Evolutionary conservation across 1,139 yeast species (phyloP).

Genomic region (Kazachstania sp.): DNA sequence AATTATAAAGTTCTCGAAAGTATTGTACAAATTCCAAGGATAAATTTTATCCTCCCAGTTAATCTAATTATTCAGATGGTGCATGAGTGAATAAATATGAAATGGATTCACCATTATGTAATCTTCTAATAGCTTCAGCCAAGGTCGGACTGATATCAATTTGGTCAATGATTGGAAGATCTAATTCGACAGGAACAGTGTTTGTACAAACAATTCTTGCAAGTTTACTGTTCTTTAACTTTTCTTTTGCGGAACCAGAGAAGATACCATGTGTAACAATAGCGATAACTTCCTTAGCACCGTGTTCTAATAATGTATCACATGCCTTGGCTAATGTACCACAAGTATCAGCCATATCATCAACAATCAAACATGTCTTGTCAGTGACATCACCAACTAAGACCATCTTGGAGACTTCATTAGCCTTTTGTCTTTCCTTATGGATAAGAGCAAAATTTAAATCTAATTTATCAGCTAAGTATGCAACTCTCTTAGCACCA

Average conservation of each 20-base stretch:
- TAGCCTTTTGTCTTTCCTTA: constrained; percentile 73
- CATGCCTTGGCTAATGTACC: constrained; percentile 91
- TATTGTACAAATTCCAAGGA: not conserved
- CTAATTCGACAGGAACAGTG: constrained; percentile 68
- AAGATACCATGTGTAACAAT: constrained; percentile 89
- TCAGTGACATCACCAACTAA: constrained; percentile 87
- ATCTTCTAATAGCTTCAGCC: constrained; percentile 91
- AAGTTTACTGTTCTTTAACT: constrained; percentile 50
- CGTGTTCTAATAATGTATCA: constrained; percentile 80
- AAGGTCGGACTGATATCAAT: constrained; percentile 80
- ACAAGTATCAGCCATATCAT: constrained; percentile 91
- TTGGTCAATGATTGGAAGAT: constrained; percentile 67
- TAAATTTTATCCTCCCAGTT: no score
- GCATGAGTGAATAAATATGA: constrained; percentile 86
- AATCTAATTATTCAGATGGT: constrained; percentile 11
- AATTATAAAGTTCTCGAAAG: not conserved
- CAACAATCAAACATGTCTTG: constrained; percentile 77
- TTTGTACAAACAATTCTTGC: constrained; percentile 65
- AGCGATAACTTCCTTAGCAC: constrained; percentile 80
- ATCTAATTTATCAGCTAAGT: constrained; percentile 68
- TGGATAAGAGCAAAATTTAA: constrained; percentile 73
- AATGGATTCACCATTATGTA: constrained; percentile 94
- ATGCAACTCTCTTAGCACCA: constrained; percentile 78
- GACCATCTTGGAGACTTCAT: constrained; percentile 73
- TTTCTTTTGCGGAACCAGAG: constrained; percentile 81